Percentiles rank a stretch among this genome's conserved stretches.
phyloP scores from a whole-genome alignment of 2,329 filamentous ascomycete genomes.

The Harringtonia aguacate region DNA sequence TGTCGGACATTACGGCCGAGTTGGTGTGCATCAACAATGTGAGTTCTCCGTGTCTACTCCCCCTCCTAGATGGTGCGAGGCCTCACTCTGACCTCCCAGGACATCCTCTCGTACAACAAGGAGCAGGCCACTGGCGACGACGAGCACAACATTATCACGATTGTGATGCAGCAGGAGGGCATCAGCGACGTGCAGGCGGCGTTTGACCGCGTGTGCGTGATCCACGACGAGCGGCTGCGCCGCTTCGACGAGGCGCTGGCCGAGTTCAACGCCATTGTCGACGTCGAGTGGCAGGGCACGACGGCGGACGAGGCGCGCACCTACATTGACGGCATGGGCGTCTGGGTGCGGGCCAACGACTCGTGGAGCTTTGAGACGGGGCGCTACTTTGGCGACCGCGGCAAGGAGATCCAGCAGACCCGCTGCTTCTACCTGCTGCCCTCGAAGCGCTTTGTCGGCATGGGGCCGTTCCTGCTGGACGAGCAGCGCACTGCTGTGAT shows the following conservation, averaged over 20 bases:
- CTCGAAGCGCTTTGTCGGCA: no score
- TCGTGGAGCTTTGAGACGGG: constrained; percentile 16
- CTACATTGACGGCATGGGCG: constrained; percentile 13
- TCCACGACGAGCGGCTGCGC: constrained; percentile 4
- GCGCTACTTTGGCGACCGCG: constrained; percentile 16
- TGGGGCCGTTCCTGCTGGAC: no score
- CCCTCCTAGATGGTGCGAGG: not conserved
- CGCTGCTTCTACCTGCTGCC: no score
- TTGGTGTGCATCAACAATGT: constrained; percentile 18
- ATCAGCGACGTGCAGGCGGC: constrained; percentile 9
- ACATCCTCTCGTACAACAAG: constrained; percentile 19
- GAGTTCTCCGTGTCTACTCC: not conserved
- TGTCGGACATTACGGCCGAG: constrained; percentile 13
- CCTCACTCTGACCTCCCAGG: constrained; percentile 3
- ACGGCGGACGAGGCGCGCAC: constrained; percentile 7
- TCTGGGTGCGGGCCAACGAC: constrained; percentile 14
- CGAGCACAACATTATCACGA: constrained; percentile 20
- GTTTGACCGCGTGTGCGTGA: constrained; percentile 8
- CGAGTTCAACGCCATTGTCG: not conserved
- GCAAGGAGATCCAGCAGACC: no score
- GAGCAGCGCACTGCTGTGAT: no score
- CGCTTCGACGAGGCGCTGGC: constrained; percentile 9
- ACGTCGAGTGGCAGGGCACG: constrained; percentile 8
- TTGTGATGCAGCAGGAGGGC: constrained; percentile 13
- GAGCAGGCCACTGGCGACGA: constrained; percentile 16